Percentiles rank a stretch among this genome's conserved stretches.
These are phyloP conservation scores for Candida silvicultrix DNA, from an alignment of 805 yeast genomes.

Conservation along the genomic window DNA sequence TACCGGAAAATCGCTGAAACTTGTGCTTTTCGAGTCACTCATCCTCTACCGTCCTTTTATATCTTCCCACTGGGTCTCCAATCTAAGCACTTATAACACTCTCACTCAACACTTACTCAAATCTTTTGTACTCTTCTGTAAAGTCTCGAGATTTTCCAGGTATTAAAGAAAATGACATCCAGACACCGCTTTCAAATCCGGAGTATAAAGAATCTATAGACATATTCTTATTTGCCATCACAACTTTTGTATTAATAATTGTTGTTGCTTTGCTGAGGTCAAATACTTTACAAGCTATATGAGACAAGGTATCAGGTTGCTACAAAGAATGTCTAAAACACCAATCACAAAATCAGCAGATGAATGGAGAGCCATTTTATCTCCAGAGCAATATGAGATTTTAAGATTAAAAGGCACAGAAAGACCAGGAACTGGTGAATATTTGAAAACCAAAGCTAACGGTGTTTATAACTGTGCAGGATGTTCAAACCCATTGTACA, in stretches of 20 bases:
- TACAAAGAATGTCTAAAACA: constrained; percentile 4
- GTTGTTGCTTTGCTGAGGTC: no score
- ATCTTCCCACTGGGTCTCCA: no score
- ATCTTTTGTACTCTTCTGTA: not conserved
- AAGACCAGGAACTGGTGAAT: constrained; percentile 35
- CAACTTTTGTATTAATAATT: no score
- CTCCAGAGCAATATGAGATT: constrained; percentile 74
- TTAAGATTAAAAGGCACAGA: constrained; percentile 58
- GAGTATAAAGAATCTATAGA: not conserved
- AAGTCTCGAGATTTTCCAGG: not conserved
- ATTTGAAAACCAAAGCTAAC: constrained; percentile 31
- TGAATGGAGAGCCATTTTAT: constrained; percentile 77
- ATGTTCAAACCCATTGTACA: constrained; percentile 75
- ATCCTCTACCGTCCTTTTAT: no score
- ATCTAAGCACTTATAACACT: no score
- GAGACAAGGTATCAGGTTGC: constrained; percentile 1
- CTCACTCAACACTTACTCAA: no score
- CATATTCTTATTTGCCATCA: not conserved
- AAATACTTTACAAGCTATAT: not conserved
- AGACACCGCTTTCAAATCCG: not conserved
- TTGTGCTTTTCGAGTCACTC: constrained; percentile 1
- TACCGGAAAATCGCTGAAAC: constrained; percentile 19
- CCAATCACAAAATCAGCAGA: constrained; percentile 29
- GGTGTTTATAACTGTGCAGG: constrained; percentile 86
- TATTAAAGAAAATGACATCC: not conserved